phyloP scores from a whole-genome alignment of 2,329 filamentous ascomycete genomes.

The Exophiala calicioides region DNA sequence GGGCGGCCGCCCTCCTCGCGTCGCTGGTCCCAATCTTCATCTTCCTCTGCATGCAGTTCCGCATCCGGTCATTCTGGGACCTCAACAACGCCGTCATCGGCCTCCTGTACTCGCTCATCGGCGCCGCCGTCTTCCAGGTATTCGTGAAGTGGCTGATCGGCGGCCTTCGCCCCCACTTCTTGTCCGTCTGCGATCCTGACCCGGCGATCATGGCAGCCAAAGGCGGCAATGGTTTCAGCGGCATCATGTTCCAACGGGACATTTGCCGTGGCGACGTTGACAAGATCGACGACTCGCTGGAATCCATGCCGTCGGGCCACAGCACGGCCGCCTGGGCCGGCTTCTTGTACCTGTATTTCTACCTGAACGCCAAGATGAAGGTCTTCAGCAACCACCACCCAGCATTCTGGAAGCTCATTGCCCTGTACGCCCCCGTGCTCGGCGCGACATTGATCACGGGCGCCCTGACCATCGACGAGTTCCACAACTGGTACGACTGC shows the following conservation, averaged over 20 bases:
- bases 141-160: slow-evolving; percentile 75
- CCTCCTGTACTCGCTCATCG: slow-evolving; percentile 68
- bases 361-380: slow-evolving; percentile 78
- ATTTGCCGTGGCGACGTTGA: slow-evolving; percentile 68
- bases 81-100: slow-evolving; percentile 71
- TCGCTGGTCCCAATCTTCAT: slow-evolving; percentile 65
- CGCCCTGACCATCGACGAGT: slow-evolving; percentile 70
- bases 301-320: slow-evolving; percentile 73
- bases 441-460: slow-evolving; percentile 69
- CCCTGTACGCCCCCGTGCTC: slow-evolving; percentile 65
- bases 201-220: slow-evolving; percentile 43
- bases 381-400: slow-evolving; percentile 72
- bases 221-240: slow-evolving; percentile 54
- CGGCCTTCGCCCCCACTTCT: slow-evolving; percentile 70
- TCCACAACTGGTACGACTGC: slow-evolving; percentile 76
- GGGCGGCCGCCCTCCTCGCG: slow-evolving; percentile 67
- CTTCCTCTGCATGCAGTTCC: slow-evolving; percentile 67
- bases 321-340: slow-evolving; percentile 61
- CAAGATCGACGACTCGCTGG: slow-evolving; percentile 68
- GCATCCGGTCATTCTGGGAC: slow-evolving; percentile 65
- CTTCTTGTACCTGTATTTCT: slow-evolving; percentile 65
- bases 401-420: slow-evolving; percentile 71
- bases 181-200: slow-evolving; percentile 67
- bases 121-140: slow-evolving; percentile 73
- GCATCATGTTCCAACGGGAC: slow-evolving; percentile 68